These are phyloP conservation scores for Fusarium sp. DNA, from an alignment of 2,329 filamentous ascomycete species.

Conservation along the genomic window DNA sequence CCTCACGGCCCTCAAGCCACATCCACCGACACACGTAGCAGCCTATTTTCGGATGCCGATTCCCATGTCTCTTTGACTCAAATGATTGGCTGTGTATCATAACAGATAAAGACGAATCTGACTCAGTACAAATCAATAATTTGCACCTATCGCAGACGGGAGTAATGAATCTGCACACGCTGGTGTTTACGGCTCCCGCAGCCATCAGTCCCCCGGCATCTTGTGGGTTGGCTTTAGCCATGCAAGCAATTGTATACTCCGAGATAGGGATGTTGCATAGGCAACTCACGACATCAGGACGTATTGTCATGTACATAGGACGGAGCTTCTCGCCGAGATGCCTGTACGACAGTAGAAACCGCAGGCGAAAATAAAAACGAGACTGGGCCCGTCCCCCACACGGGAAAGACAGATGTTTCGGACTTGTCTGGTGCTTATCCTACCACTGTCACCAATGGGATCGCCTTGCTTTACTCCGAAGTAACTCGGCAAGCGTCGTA, in stretches of 20 bases:
- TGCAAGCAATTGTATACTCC: not conserved
- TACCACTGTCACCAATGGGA: not conserved
- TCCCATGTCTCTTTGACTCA: not conserved
- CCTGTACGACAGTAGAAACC: not conserved
- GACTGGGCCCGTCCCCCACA: not conserved
- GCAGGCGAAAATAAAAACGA: not conserved
- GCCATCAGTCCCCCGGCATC: not conserved
- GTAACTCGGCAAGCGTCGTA: not conserved
- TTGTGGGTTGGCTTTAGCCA: not conserved
- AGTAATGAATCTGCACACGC: too few relatives aligned
- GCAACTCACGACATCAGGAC: not conserved
- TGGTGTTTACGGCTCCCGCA: not conserved
- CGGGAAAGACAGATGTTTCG: not conserved
- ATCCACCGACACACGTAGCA: not conserved
- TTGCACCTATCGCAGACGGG: not conserved
- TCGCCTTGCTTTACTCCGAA: not conserved
- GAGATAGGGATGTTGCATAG: not conserved
- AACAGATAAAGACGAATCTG: not conserved
- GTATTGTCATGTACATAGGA: not conserved
- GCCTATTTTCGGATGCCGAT: not conserved
- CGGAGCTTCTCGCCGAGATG: not conserved
- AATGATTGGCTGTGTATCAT: not conserved
- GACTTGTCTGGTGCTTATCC: not conserved
- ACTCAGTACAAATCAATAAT: not conserved
- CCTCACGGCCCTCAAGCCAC: not conserved